Evolutionary conservation across 352 stramenopile genomes (phyloP), one percentile per base, ranked within the genome.

Genomic region (Phytophthora citricola): DNA sequence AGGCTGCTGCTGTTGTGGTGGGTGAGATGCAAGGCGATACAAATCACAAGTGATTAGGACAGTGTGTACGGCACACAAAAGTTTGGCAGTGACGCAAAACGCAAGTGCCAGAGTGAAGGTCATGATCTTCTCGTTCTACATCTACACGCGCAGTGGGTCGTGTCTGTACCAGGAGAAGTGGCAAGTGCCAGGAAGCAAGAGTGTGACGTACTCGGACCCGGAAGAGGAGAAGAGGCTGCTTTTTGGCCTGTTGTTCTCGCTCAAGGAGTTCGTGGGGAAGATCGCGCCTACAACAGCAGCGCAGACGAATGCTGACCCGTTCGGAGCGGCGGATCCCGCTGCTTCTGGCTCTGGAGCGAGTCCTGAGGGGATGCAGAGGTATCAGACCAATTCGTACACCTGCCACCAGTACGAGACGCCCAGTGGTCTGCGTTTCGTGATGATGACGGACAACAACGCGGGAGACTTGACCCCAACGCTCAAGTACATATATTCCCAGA

Each of bases 91-190:
- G 12, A 41, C 12, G 15, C 38, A 43, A 20, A 43, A 43, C 38
- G 38, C 38, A 36, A 36, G 31, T 32, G 15, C 6, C 17, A n/a
- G 11, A 49, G 24, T 58, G 39, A 61, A 32, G 43, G 15, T 39
- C 36, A 95, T 94, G 89, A 96, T 98, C 73, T 98, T 86, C 90
- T 96, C 92, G 60, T 86, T 98, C 38, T 95, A 94, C 73, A 96
- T 97, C 75, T 98, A 97, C 83, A 94, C 93, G 66, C 87, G 92
- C 39, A 84, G 71, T 34, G 91, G 92, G 32, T 78, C 85, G 61
- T 97, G 92, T 72, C 74, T 98, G 56, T 97, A 93, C 76, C 89
- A 97, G 58, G 81, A 96, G 70, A 95, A 97, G 63, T 98, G 92
- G 92, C 86, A 91, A 50, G 59, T 73, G 22, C 50, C 76, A 7